Evolutionary conservation across 176 grass and related monocot genomes (phyloP).

Genomic region (Zea luxurians): DNA sequence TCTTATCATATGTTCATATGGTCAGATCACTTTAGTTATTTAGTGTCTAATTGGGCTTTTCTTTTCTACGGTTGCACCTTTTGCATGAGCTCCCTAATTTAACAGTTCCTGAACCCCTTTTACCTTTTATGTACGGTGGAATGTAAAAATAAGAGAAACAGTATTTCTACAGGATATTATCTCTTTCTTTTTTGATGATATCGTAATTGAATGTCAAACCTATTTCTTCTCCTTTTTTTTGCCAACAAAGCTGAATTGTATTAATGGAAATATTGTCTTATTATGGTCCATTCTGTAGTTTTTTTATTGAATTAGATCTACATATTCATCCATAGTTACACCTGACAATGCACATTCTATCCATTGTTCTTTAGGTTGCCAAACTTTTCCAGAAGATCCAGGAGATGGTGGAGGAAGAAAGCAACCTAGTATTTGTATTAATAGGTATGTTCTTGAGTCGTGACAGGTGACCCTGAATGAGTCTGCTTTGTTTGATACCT

Average conservation of each 20-base stretch:
- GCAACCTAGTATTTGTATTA: constrained; percentile 90
- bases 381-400: constrained; percentile 99
- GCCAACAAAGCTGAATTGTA: neutral
- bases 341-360: constrained; percentile 27
- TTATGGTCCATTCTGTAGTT: too few species aligned
- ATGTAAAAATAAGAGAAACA: neutral
- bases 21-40: constrained; percentile 10
- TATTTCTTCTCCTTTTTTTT: neutral
- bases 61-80: constrained; percentile 14
- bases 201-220: neutral
- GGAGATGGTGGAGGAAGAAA: constrained; percentile 99
- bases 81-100: constrained; percentile 6
- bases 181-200: neutral
- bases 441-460: constrained; percentile 65
- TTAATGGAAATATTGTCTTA: neutral
- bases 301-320: neutral
- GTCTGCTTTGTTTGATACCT: neutral
- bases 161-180: neutral
- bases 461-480: neutral
- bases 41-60: neutral
- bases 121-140: neutral
- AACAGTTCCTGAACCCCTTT: neutral
- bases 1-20: constrained; percentile 14
- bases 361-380: constrained; percentile 61
- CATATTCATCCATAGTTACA: constrained; percentile 28